These are phyloP conservation scores for Borealophlyctis nickersoniae DNA, from an alignment of 192 early-diverging fungal species.

Conservation along the genomic window DNA sequence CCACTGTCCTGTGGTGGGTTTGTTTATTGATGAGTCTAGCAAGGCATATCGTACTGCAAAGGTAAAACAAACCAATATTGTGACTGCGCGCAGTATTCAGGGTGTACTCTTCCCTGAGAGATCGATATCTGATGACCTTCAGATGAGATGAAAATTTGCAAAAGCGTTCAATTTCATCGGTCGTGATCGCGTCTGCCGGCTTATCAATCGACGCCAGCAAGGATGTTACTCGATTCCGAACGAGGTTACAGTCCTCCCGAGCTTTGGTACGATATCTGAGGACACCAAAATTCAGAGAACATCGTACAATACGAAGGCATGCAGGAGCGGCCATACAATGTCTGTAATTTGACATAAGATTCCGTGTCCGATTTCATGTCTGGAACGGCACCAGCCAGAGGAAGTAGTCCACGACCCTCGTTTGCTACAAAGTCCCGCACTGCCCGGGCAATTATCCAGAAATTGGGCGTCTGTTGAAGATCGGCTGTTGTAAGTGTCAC, in stretches of 20 bases:
- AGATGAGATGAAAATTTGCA: constrained; percentile 78
- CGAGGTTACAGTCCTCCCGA: constrained; percentile 33
- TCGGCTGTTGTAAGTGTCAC: background rate
- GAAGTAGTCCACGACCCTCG: constrained; percentile 69
- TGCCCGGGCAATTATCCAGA: constrained; percentile 85
- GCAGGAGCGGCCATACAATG: constrained; percentile 52
- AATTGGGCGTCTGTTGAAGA: constrained; percentile 51
- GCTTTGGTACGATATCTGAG: constrained; percentile 77
- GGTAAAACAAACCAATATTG: constrained; percentile 54
- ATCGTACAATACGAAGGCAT: background rate
- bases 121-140: constrained; percentile 65
- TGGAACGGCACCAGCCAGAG: constrained; percentile 80
- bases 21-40: too few species aligned
- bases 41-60: too few species aligned
- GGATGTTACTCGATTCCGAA: constrained; percentile 13
- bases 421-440: constrained; percentile 74
- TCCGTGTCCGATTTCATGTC: constrained; percentile 98
- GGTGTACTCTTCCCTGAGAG: constrained; percentile 52
- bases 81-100: constrained; percentile 1
- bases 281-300: background rate
- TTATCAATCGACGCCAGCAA: constrained; percentile 48
- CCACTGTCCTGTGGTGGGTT: constrained; percentile 35
- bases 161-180: constrained; percentile 68
- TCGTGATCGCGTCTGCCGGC: constrained; percentile 51
- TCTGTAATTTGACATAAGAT: constrained; percentile 80